Conservation (phyloP, 2,329 filamentous ascomycete genomes). For the Phaeosphaeria sp. region DNA sequence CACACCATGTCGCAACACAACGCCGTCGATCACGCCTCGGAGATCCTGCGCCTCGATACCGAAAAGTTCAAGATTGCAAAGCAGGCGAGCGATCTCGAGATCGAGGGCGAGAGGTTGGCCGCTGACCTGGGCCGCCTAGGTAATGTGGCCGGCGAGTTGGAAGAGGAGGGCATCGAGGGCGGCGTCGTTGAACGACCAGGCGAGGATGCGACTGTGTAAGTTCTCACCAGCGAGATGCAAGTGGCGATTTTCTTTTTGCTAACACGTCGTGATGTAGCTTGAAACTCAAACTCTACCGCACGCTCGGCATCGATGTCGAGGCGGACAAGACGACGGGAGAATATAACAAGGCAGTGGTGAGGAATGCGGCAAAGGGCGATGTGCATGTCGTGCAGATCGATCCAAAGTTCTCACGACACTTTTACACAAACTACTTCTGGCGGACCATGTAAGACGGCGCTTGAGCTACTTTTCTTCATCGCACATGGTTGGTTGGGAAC, state of each 20-base stretch:
- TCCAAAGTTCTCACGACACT: conserved; percentile 86
- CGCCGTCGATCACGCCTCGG: conserved; percentile 77
- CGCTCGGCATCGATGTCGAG: conserved; percentile 88
- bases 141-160: conserved; percentile 78
- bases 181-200: conserved; percentile 58
- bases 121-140: conserved; percentile 77
- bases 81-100: conserved; percentile 84
- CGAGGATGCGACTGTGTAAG: conserved; percentile 58
- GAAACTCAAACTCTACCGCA: conserved; percentile 88
- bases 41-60: conserved; percentile 87
- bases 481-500: conserved; percentile 1
- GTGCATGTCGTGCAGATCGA: conserved; percentile 96
- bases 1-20: conserved; percentile 79
- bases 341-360: conserved; percentile 83
- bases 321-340: conserved; percentile 75
- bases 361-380: conserved; percentile 86
- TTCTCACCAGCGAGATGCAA: conserved; percentile 9
- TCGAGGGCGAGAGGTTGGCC: conserved; percentile 91
- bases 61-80: conserved; percentile 96
- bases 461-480: background rate
- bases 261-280: conserved; percentile 58
- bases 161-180: conserved; percentile 86
- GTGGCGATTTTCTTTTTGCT: background rate
- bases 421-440: conserved; percentile 98
- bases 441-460: conserved; percentile 67